Evolutionary conservation across 768 basidiomycete species (phyloP).

Genomic region (Asterophora parasitica): DNA sequence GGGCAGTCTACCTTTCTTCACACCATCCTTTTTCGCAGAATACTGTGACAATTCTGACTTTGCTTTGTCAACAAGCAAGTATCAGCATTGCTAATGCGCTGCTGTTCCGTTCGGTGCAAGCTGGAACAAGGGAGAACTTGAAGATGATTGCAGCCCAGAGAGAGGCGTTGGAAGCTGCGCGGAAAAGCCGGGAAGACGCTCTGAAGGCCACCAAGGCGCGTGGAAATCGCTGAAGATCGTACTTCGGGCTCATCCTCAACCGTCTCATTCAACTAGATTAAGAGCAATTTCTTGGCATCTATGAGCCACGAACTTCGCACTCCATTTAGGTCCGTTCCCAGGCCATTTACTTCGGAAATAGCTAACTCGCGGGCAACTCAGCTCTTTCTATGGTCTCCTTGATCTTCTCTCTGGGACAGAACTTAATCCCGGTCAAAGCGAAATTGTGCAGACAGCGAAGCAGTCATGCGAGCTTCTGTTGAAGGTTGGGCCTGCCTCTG

Average conservation of each 20-base stretch:
- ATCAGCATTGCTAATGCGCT: conserved; percentile 72
- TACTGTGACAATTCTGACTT: conserved; percentile 54
- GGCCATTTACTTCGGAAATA: neutral
- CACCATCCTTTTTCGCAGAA: conserved; percentile 61
- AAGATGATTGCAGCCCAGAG: conserved; percentile 74
- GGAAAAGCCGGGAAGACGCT: conserved; percentile 67
- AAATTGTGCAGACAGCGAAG: conserved; percentile 76
- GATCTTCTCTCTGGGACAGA: conserved; percentile 72
- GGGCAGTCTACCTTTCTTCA: conserved; percentile 63
- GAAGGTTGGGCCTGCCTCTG: conserved; percentile 37
- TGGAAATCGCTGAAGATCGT: neutral
- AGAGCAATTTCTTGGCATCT: conserved; percentile 71
- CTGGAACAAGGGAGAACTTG: conserved; percentile 68
- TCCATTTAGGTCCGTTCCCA: conserved; percentile 55
- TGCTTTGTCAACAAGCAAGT: conserved; percentile 70
- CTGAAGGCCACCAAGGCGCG: conserved; percentile 66
- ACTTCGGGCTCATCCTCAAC: neutral
- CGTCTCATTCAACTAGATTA: conserved; percentile 51
- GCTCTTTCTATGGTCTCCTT: conserved; percentile 72
- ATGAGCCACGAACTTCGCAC: conserved; percentile 79
- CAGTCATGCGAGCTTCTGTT: conserved; percentile 72
- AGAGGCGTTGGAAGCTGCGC: conserved; percentile 64
- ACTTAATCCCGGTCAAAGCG: conserved; percentile 61
- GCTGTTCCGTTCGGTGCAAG: conserved; percentile 70
- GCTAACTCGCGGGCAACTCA: conserved; percentile 17